Base-by-base conservation (phyloP, 1,139 yeast species). In the Suhomyces panamericanus region DNA sequence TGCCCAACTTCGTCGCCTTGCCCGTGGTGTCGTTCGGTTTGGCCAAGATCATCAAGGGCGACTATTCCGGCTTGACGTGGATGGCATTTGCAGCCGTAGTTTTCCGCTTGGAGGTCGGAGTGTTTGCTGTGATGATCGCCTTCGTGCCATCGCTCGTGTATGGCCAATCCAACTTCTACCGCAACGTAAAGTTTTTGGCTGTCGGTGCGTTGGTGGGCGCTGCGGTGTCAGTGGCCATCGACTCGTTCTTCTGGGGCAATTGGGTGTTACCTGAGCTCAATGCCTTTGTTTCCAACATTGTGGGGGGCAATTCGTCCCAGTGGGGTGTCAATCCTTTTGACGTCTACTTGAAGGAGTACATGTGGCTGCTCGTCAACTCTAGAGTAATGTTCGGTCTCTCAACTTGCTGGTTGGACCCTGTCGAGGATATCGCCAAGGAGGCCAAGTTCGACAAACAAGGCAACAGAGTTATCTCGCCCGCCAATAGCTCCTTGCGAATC, bases 281-380 rank as follows among this genome's bases (percentile, higher is more conserved):
- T 36, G 80, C 95, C 0, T 84, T 91, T 57, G 44, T 78, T n/a
- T 91, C 80, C 67, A 91, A 91, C 59, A 86, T 88, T 3, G 52
- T 90, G 14, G 63, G 79, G 5, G 96, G 96, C 1, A 80, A 86
- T 38, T 73, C 96, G 1, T 64, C 77, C 1, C 73, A 81, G 13
- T 93, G 98, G 97, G 98, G 98, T 0, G 77, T 75, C 1, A 91
- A 87, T 58, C 96, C 97, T 6, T 78, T 76, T 59, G 54, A 64
- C 37, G 78, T 87, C 0, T 91, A 91, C 62, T 83, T 89, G 55
- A 63, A 73, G 1, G 58, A 57, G 38, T 72, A 73, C 49, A 57
- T 73, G 29, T 58, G 59, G 38, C 75, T 75, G 46, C 77, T 86
- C 49, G 62, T 87, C 47, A 76, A 83, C 26, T 87, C 91, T 34